Conservation (phyloP, 768 basidiomycete genomes). For the Amanita polypyramis region DNA sequence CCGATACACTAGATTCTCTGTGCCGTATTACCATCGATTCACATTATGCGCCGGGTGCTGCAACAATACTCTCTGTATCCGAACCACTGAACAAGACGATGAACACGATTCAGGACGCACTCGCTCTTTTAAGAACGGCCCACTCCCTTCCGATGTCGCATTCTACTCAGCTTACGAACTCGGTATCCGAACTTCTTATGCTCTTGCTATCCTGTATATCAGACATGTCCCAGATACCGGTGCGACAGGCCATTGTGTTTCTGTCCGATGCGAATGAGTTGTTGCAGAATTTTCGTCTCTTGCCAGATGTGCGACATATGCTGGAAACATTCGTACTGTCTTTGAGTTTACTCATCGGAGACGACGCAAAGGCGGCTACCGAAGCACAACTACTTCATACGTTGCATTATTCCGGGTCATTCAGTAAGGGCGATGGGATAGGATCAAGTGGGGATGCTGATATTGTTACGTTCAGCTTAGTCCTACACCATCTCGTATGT, state of each 20-base stretch:
- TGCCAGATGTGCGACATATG: conserved; percentile 40
- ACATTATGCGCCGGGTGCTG: conserved; percentile 48
- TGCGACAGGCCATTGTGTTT: conserved; percentile 43
- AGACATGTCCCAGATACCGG: conserved; percentile 52
- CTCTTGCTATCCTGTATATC: conserved; percentile 50
- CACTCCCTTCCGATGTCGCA: conserved; percentile 43
- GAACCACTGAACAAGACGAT: conserved; percentile 38
- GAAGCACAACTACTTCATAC: conserved; percentile 67
- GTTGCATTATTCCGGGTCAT: conserved; percentile 33
- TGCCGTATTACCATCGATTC: conserved; percentile 55
- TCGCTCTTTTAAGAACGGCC: conserved; percentile 48
- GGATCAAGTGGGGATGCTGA: conserved; percentile 56
- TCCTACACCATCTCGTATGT: conserved; percentile 53
- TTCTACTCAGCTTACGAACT: conserved; percentile 46
- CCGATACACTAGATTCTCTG: conserved; percentile 59
- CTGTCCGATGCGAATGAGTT: conserved; percentile 43
- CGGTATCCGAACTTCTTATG: conserved; percentile 55
- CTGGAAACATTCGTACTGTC: conserved; percentile 52
- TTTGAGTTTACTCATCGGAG: conserved; percentile 50
- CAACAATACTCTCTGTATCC: conserved; percentile 45
- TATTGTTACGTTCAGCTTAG: conserved; percentile 49
- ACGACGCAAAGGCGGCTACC: conserved; percentile 58
- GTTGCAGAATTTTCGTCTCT: conserved; percentile 40
- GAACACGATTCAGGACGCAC: conserved; percentile 46
- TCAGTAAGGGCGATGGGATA: conserved; percentile 47